Evolutionary conservation across 352 stramenopile species (phyloP).

Genomic region (Globisporangium paddicum): DNA sequence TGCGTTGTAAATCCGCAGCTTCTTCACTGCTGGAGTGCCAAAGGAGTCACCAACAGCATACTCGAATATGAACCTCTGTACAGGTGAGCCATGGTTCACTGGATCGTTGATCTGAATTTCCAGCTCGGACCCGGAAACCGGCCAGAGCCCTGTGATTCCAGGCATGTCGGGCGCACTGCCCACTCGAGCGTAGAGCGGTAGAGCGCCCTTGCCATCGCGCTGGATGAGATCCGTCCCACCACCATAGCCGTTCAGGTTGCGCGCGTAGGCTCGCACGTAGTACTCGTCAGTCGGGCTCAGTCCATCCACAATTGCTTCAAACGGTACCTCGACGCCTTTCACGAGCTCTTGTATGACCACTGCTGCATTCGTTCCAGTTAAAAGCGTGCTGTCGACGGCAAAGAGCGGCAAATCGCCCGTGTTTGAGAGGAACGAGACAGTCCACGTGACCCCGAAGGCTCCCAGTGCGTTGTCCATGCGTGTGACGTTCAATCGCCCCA

Average conservation of each 20-base stretch:
- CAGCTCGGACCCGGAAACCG: constrained; percentile 54
- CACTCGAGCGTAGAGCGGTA: constrained; percentile 39
- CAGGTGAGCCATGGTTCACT: constrained; percentile 21
- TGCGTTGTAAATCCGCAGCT: constrained; percentile 38
- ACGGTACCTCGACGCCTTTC: constrained; percentile 55
- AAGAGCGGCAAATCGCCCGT: constrained; percentile 58
- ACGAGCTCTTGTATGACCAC: constrained; percentile 46
- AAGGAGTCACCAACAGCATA: constrained; percentile 49
- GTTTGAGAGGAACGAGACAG: constrained; percentile 67
- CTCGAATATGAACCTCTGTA: constrained; percentile 58
- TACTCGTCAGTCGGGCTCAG: constrained; percentile 41
- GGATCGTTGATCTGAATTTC: constrained; percentile 28
- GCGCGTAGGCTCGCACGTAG: constrained; percentile 57
- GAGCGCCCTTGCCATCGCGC: constrained; percentile 41
- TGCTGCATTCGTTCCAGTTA: constrained; percentile 39
- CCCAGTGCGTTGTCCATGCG: constrained; percentile 24
- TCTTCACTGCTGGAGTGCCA: constrained; percentile 40
- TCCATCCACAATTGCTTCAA: constrained; percentile 57
- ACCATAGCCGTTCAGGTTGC: constrained; percentile 69
- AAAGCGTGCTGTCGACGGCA: constrained; percentile 22
- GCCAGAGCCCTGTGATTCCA: constrained; percentile 35
- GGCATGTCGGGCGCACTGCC: constrained; percentile 29
- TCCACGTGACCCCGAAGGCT: constrained; percentile 56
- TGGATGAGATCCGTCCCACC: constrained; percentile 55
- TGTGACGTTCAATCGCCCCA: constrained; percentile 63